Evolutionary conservation across 1,284 basidiomycete genomes (phyloP).

Genomic region (Taiwanofungus camphoratus): DNA sequence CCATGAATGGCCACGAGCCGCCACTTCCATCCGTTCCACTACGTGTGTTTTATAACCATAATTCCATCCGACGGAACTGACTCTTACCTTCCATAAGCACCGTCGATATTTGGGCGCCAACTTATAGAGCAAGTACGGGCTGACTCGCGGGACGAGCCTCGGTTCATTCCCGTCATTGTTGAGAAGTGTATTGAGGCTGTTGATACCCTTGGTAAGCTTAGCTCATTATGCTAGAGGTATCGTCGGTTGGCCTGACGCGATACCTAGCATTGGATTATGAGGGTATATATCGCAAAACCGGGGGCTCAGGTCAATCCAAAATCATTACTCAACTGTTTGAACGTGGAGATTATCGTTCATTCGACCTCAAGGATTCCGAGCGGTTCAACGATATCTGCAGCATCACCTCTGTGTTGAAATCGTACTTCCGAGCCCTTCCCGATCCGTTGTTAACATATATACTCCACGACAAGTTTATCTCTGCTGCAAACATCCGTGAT

Average conservation of each 20-base stretch:
- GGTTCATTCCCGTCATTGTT: slow-evolving; percentile 82
- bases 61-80: too few relatives aligned
- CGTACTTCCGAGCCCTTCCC: slow-evolving; percentile 90
- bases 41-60: slow-evolving; percentile 55
- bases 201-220: slow-evolving; percentile 68
- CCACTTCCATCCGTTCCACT: slow-evolving; percentile 33
- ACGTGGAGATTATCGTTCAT: slow-evolving; percentile 80
- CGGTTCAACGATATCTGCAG: slow-evolving; percentile 97
- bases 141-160: slow-evolving; percentile 59
- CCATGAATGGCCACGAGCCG: slow-evolving; percentile 26
- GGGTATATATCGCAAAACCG: slow-evolving; percentile 96
- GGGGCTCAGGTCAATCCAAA: slow-evolving; percentile 89
- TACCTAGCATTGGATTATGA: slow-evolving; percentile 80
- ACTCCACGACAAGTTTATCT: slow-evolving; percentile 87
- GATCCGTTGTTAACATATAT: slow-evolving; percentile 88
- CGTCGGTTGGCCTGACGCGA: not conserved
- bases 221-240: not conserved
- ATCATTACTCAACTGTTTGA: slow-evolving; percentile 94
- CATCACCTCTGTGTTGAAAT: slow-evolving; percentile 95
- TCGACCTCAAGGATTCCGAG: slow-evolving; percentile 85
- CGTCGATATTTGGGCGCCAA: slow-evolving; percentile 89
- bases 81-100: too few relatives aligned
- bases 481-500: slow-evolving; percentile 70
- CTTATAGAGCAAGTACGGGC: slow-evolving; percentile 78
- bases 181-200: slow-evolving; percentile 95